Percentiles rank a stretch among this genome's conserved stretches.
Evolutionary conservation across 1,284 basidiomycete genomes (phyloP).

Genomic region (Vanrija sp.): DNA sequence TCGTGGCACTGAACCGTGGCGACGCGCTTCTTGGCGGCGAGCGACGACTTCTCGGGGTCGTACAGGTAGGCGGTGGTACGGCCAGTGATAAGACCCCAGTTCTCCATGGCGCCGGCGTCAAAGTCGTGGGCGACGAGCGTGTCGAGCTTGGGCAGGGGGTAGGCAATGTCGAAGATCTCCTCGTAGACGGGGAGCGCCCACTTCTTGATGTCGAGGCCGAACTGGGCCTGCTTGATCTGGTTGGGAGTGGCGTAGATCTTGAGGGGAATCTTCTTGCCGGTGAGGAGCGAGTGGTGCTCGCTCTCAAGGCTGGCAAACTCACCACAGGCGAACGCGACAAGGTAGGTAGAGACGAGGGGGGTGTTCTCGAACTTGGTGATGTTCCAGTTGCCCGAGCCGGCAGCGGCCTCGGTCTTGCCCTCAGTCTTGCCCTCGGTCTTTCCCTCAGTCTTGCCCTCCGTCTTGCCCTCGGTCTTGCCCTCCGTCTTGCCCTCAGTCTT

Average conservation of each 20-base stretch:
- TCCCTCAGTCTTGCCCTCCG: slow-evolving; percentile 45
- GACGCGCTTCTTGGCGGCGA: slow-evolving; percentile 73
- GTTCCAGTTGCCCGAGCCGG: slow-evolving; percentile 58
- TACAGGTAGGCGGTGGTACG: slow-evolving; percentile 78
- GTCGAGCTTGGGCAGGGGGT: slow-evolving; percentile 88
- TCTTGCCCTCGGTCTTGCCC: slow-evolving; percentile 47
- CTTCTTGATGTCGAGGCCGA: slow-evolving; percentile 82
- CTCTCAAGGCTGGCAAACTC: slow-evolving; percentile 70
- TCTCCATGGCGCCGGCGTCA: slow-evolving; percentile 93
- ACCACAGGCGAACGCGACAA: slow-evolving; percentile 88
- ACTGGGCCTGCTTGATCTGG: slow-evolving; percentile 64
- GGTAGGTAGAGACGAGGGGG: slow-evolving; percentile 82
- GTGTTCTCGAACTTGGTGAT: slow-evolving; percentile 73
- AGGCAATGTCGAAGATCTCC: slow-evolving; percentile 83
- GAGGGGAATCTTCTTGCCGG: slow-evolving; percentile 75
- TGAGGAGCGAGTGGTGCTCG: slow-evolving; percentile 75
- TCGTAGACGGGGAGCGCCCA: slow-evolving; percentile 90
- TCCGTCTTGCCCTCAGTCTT: slow-evolving; percentile 41
- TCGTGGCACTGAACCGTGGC: slow-evolving; percentile 57
- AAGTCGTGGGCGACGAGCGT: slow-evolving; percentile 80
- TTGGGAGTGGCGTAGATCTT: slow-evolving; percentile 88
- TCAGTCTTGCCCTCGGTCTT: slow-evolving; percentile 29
- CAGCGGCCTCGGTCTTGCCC: slow-evolving; percentile 36
- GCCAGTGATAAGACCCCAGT: slow-evolving; percentile 91
- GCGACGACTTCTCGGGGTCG: slow-evolving; percentile 71